phyloP scores from a whole-genome alignment of 1,284 basidiomycete species.

The Rugosomyces carneus region DNA sequence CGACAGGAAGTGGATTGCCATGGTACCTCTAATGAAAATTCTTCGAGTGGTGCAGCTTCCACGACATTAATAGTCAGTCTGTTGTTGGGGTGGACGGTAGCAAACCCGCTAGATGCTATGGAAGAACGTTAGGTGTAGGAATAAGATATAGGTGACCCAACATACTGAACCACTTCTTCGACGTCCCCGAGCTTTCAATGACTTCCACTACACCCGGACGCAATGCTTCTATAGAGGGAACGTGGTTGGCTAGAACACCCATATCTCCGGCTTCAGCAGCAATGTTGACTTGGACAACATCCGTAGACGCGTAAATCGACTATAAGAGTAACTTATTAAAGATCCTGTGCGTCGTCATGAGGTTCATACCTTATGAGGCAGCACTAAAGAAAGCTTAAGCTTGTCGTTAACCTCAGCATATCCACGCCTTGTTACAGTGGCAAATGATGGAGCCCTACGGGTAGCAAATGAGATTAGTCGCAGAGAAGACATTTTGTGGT shows the following conservation, averaged over 20 bases:
- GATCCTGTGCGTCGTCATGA: conserved; percentile 1
- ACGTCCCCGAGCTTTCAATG: conserved; percentile 69
- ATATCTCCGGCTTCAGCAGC: conserved; percentile 94
- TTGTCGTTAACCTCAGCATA: conserved; percentile 88
- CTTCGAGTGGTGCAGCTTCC: conserved; percentile 91
- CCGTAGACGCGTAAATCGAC: conserved; percentile 82
- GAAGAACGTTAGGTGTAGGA: neutral
- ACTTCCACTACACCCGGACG: conserved; percentile 92
- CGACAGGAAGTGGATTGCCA: conserved; percentile 2
- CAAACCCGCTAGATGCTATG: conserved; percentile 95
- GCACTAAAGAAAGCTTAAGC: conserved; percentile 83
- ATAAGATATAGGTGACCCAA: conserved; percentile 13
- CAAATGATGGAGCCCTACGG: conserved; percentile 50
- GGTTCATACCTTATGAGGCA: conserved; percentile 86
- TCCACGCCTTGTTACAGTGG: conserved; percentile 56
- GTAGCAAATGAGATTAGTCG: conserved; percentile 61
- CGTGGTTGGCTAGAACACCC: conserved; percentile 97
- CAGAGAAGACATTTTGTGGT: conserved; percentile 61
- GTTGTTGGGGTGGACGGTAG: conserved; percentile 97
- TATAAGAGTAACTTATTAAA: conserved; percentile 27
- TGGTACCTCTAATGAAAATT: conserved; percentile 82
- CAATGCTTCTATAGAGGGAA: conserved; percentile 88
- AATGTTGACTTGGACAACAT: conserved; percentile 92
- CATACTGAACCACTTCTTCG: conserved; percentile 96
- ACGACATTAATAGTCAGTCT: conserved; percentile 94